Base-by-base conservation (phyloP, 1,139 yeast genomes). In the Saccharomyces hybrid region DNA sequence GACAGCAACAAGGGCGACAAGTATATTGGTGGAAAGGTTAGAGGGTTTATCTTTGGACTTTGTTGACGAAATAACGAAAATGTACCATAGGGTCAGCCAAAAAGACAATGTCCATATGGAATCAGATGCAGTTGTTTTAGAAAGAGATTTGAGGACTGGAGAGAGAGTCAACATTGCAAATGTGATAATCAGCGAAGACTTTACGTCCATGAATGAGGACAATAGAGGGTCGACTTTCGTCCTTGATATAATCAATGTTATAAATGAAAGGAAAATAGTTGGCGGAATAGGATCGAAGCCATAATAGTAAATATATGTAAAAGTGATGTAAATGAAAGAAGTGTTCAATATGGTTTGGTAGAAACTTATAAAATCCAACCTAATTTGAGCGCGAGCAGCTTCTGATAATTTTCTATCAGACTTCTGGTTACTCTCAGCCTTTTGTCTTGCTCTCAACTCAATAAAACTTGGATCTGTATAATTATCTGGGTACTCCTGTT, bases 41-140 rank as follows among this genome's bases (percentile, higher is more conserved):
- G 93, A 71, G 54, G 70, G 63, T 20, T 55, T 57, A 26, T 54
- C 53, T n/a, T 51, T 51, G 31, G 41, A 42, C 11, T 51, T 53
- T 14, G 28, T 47, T 14, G 52, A 50, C 2, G 52, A 50, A 49
- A 51, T 28, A 52, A 62, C 56, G 58, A 72, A 77, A 58, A 88
- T 73, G 63, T 88, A 88, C 48, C 83, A 75, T 7, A 88, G 61
- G 44, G 88, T 83, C 27, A 93, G 75, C 81, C 96, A 84, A 52
- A 86, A 82, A 3, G 96, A 82, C 6, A 93, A 72, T 0, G 96
- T 90, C 98, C 99, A 93, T 59, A 95, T 89, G 16, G 97, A 89
- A 70, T 93, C 98, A 0, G 95, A 86, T 0, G 97, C 82, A 0
- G 97, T 89, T 0, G 97, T 87, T 61, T 83, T 81, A 0, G 97